Conservation (phyloP, 306 rosid species). For the Glycyrrhiza uralensis region DNA sequence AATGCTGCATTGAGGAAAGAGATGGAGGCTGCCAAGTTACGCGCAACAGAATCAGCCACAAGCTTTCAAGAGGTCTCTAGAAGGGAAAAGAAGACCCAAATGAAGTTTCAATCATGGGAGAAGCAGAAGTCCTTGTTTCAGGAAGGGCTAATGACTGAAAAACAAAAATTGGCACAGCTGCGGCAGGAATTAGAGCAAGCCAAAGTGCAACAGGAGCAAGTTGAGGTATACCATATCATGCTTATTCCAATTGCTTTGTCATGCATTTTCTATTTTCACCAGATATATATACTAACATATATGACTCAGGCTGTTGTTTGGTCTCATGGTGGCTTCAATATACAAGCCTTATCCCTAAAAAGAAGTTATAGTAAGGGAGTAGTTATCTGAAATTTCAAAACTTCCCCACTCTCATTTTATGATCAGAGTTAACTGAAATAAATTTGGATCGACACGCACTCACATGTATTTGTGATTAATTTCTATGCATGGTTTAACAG, state of each 20-base stretch:
- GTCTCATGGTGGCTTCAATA: not conserved
- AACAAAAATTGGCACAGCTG: constrained; percentile 48
- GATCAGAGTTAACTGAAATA: not conserved
- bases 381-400: not conserved
- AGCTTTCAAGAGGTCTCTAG: constrained; percentile 72
- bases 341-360: not conserved
- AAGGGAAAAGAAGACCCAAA: constrained; percentile 71
- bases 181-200: constrained; percentile 64
- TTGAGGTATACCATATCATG: constrained; percentile 59
- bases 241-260: not conserved
- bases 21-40: constrained; percentile 76
- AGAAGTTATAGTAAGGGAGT: not conserved
- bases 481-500: not conserved
- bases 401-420: not conserved
- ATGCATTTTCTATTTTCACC: constrained; percentile 7
- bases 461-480: not conserved
- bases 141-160: constrained; percentile 64
- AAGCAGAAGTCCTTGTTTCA: constrained; percentile 65
- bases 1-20: constrained; percentile 68
- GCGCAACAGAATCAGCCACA: constrained; percentile 73
- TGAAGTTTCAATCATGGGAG: constrained; percentile 75
- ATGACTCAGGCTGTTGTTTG: not conserved
- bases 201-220: constrained; percentile 52
- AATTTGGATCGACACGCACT: not conserved
- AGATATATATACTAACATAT: not conserved